Base-by-base conservation (phyloP, 192 early-diverging fungal genomes). In the Phycomyces blakesleeanus region DNA sequence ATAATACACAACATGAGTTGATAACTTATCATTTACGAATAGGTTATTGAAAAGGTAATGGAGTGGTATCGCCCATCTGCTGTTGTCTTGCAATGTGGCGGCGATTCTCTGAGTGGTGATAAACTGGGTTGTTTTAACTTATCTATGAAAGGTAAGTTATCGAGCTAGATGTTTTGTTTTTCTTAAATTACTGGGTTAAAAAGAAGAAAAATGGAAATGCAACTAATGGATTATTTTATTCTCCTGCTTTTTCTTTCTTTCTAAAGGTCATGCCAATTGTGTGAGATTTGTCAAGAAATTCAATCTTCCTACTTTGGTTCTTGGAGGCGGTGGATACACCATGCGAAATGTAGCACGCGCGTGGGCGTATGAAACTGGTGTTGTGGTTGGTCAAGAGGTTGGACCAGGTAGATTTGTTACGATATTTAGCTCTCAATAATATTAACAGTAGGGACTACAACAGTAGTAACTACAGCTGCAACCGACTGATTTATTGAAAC, bases 321-420 rank as follows among this genome's bases (percentile, higher is more conserved):
- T 99, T 22, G 97, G 97, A 47, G 97, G 97, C 6, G 97, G 97
- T 42, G 97, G 97, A 11, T 99, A 99, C 65, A 99, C 95, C 0
- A 93, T 97, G 64, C 82, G 93, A n/a, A 99, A 99, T 66, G 97
- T 99, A 1, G 88, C 93, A 10, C 75, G 96, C 29, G 90, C 93
- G 24, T 99, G 97, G 97, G 89, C 93, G 0, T 94, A 93, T 73
- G 94, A 97, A 71, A 98, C 96, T 6, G 89, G 89, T 7, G 81
- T 95, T 7, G 84, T 93, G 2, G 83, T 94, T 12, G 90, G 86
- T 16, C 73, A 90, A 68, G 79, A 83, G 11, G 66, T 94, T 20
- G 75, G 80, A n/a, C 81, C 87, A 64, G 76, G 83, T 84, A 77
- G 34, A 15, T 11, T 50, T 22, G n/a, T 29, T 53, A 26, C 14